Conservation (phyloP, 352 stramenopile genomes). For the Globisporangium nunn region DNA sequence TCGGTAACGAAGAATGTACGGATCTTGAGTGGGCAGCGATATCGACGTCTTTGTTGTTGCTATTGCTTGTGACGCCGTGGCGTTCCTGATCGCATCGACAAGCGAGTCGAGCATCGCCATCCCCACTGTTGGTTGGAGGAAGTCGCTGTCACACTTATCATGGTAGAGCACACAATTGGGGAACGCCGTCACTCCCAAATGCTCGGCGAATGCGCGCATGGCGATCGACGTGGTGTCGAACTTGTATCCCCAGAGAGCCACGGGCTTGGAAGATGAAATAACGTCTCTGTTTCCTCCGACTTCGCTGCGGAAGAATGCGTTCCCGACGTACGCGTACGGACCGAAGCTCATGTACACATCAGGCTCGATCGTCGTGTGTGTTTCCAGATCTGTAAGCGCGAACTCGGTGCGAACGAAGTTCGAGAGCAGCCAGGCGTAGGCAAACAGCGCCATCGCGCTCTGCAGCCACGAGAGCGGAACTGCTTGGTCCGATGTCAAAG, state of each 20-base stretch:
- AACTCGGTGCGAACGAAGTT: conserved; percentile 11
- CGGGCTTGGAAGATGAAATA: background rate
- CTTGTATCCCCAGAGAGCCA: conserved; percentile 14
- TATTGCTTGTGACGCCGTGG: background rate
- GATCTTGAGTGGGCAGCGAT: background rate
- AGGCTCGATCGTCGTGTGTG: conserved; percentile 2
- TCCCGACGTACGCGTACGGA: conserved; percentile 8
- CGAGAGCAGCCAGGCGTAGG: conserved; percentile 11
- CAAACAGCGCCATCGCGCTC: background rate
- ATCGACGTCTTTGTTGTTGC: background rate
- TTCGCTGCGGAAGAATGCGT: conserved; percentile 4
- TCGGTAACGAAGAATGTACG: background rate
- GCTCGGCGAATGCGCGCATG: conserved; percentile 8
- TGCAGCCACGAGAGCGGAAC: conserved; percentile 6
- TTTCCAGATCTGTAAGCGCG: conserved; percentile 1
- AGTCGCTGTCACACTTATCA: background rate
- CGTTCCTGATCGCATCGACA: background rate
- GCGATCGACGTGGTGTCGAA: conserved; percentile 12
- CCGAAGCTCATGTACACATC: conserved; percentile 10
- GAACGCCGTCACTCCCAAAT: conserved; percentile 3
- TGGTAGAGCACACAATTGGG: conserved; percentile 10
- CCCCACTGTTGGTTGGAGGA: background rate
- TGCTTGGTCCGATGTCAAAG: background rate
- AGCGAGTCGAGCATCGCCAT: conserved; percentile 11
- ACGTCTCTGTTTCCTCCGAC: background rate